Evolutionary conservation across 2,329 filamentous ascomycete genomes (phyloP), one percentile per base, ranked within the genome.

Genomic region (Monilinia vaccinii-corymbosi): DNA sequence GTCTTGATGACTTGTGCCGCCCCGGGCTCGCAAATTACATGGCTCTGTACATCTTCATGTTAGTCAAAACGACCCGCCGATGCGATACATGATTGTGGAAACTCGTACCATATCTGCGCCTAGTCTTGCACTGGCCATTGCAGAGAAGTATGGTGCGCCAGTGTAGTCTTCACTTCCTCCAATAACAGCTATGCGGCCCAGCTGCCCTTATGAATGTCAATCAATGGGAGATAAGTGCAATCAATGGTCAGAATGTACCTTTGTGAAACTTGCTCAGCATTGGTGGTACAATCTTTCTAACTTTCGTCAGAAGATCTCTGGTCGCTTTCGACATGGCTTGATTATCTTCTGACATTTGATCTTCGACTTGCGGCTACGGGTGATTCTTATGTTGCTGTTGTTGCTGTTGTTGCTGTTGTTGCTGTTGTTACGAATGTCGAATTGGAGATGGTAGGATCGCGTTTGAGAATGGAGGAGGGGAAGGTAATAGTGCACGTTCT

Each of bases 201-300:
- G 81, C 75, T 97, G 93, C 62, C 94, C 93, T 96, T 68, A 18
- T 5, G n/a, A 23, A 9, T 36, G 34, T 46, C 25, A 28, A 28
- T 69, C 44, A 60, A 49, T 53, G 48, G 58, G 44, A 49, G 42
- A 3, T 9, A 25, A 59, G 34, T 3, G 21, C 59, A n/a, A 58
- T 45, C 59, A n/a, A 58, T 45, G 31, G 32, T 55, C 25, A 52
- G 25, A 8, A 38, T 18, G 23, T 56, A 91, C 93, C 94, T 81
- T 99, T 99, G 76, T 97, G 94, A 72, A 97, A 97, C 71, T 84
- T 89, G 72, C 94, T 89, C 58, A 97, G 82, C 90, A 99, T 90
- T 13, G 94, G 94, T 65, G 94, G 94, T 62, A 99, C 83, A 78
- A 99, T 88, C 72, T 87, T 90, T 79, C 87, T 88, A 71, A 92